phyloP scores from a whole-genome alignment of 371 early-diverging fungal species.

The Conidiobolus incongruus region DNA sequence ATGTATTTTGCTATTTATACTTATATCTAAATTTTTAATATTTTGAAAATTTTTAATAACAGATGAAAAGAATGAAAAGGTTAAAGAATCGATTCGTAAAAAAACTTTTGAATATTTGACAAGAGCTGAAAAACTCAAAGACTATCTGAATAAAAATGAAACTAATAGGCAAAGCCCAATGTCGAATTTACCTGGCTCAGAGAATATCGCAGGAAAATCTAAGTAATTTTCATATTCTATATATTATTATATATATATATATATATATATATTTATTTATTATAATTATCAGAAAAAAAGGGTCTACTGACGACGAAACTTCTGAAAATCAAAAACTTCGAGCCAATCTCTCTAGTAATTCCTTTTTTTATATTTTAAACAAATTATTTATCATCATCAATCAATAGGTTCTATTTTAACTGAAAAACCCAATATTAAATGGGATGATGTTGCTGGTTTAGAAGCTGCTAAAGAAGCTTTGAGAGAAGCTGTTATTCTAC shows the following conservation, averaged over 20 bases:
- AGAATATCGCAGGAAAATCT: too few species aligned
- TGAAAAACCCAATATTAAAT: slow-evolving; percentile 86
- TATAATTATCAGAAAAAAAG: slow-evolving; percentile 14
- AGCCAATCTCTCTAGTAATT: slow-evolving; percentile 36
- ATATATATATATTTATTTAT: not conserved
- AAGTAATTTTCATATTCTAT: not conserved
- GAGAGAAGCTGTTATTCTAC: slow-evolving; percentile 96
- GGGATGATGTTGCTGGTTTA: slow-evolving; percentile 96
- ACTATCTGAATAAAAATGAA: slow-evolving; percentile 40
- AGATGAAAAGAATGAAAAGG: slow-evolving; percentile 88
- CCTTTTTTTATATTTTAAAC: not conserved
- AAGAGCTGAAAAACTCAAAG: slow-evolving; percentile 85
- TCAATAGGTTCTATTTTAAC: slow-evolving; percentile 57
- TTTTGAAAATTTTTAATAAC: not conserved
- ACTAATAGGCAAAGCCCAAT: slow-evolving; percentile 38
- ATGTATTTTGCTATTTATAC: slow-evolving; percentile 21
- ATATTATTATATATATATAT: not conserved
- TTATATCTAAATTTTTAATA: not conserved
- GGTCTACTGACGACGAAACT: slow-evolving; percentile 55
- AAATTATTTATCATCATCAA: not conserved
- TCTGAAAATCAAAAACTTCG: slow-evolving; percentile 80
- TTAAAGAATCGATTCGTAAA: slow-evolving; percentile 69
- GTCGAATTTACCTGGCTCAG: too few species aligned
- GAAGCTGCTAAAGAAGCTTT: slow-evolving; percentile 96
- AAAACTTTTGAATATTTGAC: slow-evolving; percentile 80